Base-by-base conservation (phyloP, 169 alveolate genomes). In the Plasmodium falciparum region DNA sequence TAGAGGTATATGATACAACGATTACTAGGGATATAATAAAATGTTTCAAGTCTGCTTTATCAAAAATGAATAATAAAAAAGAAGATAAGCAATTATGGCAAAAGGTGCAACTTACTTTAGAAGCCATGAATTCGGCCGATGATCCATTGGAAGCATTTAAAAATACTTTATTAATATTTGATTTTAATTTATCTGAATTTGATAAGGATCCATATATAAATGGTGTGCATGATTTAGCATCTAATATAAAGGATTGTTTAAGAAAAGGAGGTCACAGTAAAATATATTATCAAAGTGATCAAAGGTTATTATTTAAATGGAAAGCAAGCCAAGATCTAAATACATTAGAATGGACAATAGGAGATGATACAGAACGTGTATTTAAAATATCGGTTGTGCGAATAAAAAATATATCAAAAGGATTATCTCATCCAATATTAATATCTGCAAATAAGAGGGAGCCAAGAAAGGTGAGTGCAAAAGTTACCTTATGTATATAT, bases 151-250 rank as follows among this genome's bases (percentile, higher is more conserved):
- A 74, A 43, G 93, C 93, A 63, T 91, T 91, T 12, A 90, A 88
- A 45, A 88, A 91, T 11, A 66, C 83, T 12, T 11, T 75, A 11
- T n/a, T 61, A 61, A 73, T 29, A 29, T 95, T 95, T 75, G 94
- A 94, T 91, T 95, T 97, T 73, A 95, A 71, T 5, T 90, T 96
- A 39, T 94, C 98, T 33, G 97, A 94, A 72, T 97, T 97, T 97
- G 96, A 95, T 83, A 97, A 95, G 26, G 98, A 97, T 54, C 98
- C 98, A 9, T 97, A 97, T 70, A 97, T 98, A 22, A 95, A 97
- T 83, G 98, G 98, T 52, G 97, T 96, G 13, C 98, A 97, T 75
- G 98, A 97, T 58, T 78, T 97, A 49, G 96, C 98, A 8, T 94
- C 95, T 26, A 90, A 92, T 61, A 93, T 94, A 49, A 96, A 96